These are phyloP conservation scores for Pichia sp. DNA, from an alignment of 1,139 yeast species.

Conservation along the genomic window DNA sequence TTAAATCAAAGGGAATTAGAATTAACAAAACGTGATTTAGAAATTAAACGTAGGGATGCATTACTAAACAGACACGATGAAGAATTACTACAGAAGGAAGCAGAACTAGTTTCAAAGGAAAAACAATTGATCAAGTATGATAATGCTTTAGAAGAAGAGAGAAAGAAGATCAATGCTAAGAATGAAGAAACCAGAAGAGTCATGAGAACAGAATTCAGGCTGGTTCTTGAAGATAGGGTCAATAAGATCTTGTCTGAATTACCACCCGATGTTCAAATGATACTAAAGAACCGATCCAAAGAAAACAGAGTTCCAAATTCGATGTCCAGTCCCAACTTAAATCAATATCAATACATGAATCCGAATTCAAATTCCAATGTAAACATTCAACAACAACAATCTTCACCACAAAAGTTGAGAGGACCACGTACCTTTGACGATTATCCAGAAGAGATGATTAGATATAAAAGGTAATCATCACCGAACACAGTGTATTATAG, in stretches of 20 bases:
- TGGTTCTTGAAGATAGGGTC: conserved; percentile 54
- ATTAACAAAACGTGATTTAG: conserved; percentile 43
- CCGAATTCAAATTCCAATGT: not conserved
- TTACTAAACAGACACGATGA: conserved; percentile 49
- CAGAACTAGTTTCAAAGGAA: conserved; percentile 11
- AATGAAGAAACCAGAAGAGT: conserved; percentile 55
- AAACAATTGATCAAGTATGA: conserved; percentile 35
- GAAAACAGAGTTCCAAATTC: conserved; percentile 13
- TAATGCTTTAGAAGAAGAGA: conserved; percentile 37
- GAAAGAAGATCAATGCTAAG: conserved; percentile 42
- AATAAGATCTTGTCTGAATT: conserved; percentile 26
- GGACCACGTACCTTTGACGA: conserved; percentile 21
- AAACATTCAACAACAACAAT: not conserved
- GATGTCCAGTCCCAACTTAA: too few species aligned
- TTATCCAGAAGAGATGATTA: not conserved
- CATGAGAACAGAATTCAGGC: conserved; percentile 58
- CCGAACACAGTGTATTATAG: too few species aligned
- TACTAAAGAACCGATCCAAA: conserved; percentile 12
- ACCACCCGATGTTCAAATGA: conserved; percentile 17
- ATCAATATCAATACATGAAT: not conserved
- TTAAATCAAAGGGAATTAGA: conserved; percentile 48
- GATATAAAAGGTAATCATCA: conserved; percentile 1
- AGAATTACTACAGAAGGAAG: conserved; percentile 16
- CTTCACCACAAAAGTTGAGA: conserved; percentile 18
- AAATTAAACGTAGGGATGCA: conserved; percentile 48